Conservation (phyloP, 805 yeast genomes). For the Candida quercuum region DNA sequence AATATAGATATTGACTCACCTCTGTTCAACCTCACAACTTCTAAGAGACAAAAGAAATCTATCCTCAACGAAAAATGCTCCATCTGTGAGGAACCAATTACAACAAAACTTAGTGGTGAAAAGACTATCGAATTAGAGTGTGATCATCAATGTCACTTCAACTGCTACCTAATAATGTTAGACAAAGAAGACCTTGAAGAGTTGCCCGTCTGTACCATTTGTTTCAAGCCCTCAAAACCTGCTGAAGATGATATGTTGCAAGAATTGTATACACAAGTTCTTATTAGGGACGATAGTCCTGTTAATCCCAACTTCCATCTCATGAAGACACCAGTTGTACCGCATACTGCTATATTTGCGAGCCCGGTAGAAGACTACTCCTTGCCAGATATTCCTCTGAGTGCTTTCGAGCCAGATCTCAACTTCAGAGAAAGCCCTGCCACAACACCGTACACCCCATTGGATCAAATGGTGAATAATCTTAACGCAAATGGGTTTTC, state of each 20-base stretch:
- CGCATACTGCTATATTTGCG: background rate
- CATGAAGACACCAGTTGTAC: background rate
- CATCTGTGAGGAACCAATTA: constrained; percentile 39
- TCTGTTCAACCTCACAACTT: constrained; percentile 1
- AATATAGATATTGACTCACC: constrained; percentile 6
- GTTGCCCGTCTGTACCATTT: constrained; percentile 24
- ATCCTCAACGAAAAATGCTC: constrained; percentile 30
- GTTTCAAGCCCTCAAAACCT: constrained; percentile 22
- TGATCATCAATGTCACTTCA: constrained; percentile 38
- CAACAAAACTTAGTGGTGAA: constrained; percentile 36
- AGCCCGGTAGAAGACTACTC: constrained; percentile 1
- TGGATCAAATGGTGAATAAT: constrained; percentile 16
- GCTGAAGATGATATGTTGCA: constrained; percentile 24
- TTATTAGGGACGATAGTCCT: constrained; percentile 7
- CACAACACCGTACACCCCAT: constrained; percentile 18
- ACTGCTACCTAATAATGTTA: constrained; percentile 34
- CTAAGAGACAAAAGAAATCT: constrained; percentile 15
- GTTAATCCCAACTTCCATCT: background rate
- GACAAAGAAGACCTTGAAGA: constrained; percentile 12
- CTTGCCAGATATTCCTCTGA: constrained; percentile 9
- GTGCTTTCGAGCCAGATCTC: constrained; percentile 12
- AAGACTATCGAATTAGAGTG: constrained; percentile 35
- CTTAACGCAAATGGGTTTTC: constrained; percentile 15
- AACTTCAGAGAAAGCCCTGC: constrained; percentile 3
- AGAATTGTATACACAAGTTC: constrained; percentile 14